phyloP scores from a whole-genome alignment of 1,284 basidiomycete species.

The Trametes hirsuta region DNA sequence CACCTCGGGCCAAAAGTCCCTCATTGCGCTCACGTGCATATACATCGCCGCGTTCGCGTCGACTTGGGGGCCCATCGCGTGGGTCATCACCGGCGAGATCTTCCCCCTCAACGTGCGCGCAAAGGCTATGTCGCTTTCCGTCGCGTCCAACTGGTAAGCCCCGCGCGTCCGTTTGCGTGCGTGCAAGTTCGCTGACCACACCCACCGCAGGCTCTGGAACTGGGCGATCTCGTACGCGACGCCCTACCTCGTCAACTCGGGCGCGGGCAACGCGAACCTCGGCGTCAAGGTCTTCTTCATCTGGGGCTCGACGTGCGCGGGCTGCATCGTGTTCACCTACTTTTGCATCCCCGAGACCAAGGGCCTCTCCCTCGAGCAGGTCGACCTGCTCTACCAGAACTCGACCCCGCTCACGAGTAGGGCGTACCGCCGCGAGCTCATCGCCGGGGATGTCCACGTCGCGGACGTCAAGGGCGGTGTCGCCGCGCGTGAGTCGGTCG shows the following conservation, averaged over 20 bases:
- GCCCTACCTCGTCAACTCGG: constrained; percentile 71
- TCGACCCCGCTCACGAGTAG: constrained; percentile 48
- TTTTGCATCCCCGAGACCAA: constrained; percentile 81
- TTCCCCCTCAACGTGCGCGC: constrained; percentile 75
- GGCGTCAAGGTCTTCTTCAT: constrained; percentile 89
- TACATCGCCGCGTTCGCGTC: constrained; percentile 80
- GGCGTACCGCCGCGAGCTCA: constrained; percentile 45
- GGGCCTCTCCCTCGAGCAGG: constrained; percentile 76
- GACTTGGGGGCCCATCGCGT: constrained; percentile 80
- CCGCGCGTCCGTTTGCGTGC: constrained; percentile 2
- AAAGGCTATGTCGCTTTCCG: constrained; percentile 78
- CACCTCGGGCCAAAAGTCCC: constrained; percentile 36
- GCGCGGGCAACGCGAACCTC: constrained; percentile 35
- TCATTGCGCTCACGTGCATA: constrained; percentile 66
- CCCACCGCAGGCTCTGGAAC: constrained; percentile 32
- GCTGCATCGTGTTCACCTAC: constrained; percentile 77
- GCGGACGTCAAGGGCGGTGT: constrained; percentile 17
- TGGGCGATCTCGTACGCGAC: constrained; percentile 48
- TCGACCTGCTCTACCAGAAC: constrained; percentile 61
- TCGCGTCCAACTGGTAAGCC: constrained; percentile 70
- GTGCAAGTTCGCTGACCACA: background rate
- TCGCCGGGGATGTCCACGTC: constrained; percentile 33
- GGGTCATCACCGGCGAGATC: constrained; percentile 80
- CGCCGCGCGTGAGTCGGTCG: constrained; percentile 20
- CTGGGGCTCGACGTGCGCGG: constrained; percentile 78